Percentiles rank a stretch among this genome's conserved stretches.
phyloP scores from a whole-genome alignment of 225 moss, liverwort and hornwort genomes.

The Takakia lepidozioides region DNA sequence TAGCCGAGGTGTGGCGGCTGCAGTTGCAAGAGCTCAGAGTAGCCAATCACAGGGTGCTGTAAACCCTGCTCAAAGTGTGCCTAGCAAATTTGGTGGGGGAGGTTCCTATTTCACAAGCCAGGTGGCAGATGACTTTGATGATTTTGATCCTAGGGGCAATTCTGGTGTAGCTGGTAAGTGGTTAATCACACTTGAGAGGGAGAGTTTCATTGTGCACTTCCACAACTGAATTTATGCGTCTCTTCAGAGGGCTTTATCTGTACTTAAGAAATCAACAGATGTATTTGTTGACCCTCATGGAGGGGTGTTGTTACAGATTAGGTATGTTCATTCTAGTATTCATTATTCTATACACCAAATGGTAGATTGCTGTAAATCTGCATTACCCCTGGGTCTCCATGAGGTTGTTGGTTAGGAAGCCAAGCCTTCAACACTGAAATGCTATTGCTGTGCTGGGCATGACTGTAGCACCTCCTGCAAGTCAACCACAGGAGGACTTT shows the following conservation, averaged over 20 bases:
- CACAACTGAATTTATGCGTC: no score
- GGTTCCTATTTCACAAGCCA: conserved; percentile 62
- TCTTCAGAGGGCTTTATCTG: no score
- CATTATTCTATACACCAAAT: no score
- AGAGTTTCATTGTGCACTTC: no score
- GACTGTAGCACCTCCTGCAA: conserved; percentile 12
- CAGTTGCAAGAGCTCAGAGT: conserved; percentile 66
- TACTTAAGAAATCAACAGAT: no score
- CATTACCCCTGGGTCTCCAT: no score
- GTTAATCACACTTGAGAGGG: no score
- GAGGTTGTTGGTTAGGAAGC: no score
- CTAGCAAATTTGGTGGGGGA: conserved; percentile 15
- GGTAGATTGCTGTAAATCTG: background rate
- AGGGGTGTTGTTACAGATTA: no score
- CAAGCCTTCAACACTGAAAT: no score
- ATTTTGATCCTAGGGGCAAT: conserved; percentile 80
- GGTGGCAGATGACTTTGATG: conserved; percentile 41
- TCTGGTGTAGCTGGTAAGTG: conserved; percentile 36
- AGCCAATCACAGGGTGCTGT: conserved; percentile 29
- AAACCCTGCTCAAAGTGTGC: conserved; percentile 9
- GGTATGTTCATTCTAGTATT: no score
- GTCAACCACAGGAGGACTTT: conserved; percentile 19
- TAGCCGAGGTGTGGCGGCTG: conserved; percentile 58
- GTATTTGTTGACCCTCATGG: no score
- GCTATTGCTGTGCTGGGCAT: background rate